A percentile compares a stretch with the other conserved stretches of the same genome.
Conservation (phyloP, 2,329 filamentous ascomycete genomes). For the Leptographium galeiforme region DNA sequence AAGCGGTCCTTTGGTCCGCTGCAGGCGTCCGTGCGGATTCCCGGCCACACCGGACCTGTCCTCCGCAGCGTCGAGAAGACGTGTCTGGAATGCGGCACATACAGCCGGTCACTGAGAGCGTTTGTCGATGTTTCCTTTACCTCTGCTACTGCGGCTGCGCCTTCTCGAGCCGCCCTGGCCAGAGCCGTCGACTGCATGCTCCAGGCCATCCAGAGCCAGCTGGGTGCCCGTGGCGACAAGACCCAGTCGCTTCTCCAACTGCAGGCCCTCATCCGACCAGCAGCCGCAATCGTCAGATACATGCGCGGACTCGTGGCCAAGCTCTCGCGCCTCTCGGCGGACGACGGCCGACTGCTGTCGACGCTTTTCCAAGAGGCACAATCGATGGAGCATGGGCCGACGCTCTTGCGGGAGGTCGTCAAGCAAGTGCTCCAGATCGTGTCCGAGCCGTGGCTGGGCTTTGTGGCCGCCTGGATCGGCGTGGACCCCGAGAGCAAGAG, state of each 20-base stretch:
- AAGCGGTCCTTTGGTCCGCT: slow-evolving; percentile 12
- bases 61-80: slow-evolving; percentile 31
- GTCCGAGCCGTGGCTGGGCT: slow-evolving; percentile 21
- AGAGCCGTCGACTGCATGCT: slow-evolving; percentile 35
- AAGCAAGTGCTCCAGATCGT: slow-evolving; percentile 44
- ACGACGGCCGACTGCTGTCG: slow-evolving; percentile 49
- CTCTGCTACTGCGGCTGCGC: slow-evolving; percentile 15
- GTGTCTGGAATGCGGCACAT: slow-evolving; percentile 34
- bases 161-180: slow-evolving; percentile 37
- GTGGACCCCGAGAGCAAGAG: slow-evolving; percentile 40
- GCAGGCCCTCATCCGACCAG: slow-evolving; percentile 33
- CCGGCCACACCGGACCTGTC: slow-evolving; percentile 40
- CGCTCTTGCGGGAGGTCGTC: slow-evolving; percentile 48
- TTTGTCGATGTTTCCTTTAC: slow-evolving; percentile 10
- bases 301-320: slow-evolving; percentile 37
- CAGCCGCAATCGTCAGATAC: slow-evolving; percentile 34
- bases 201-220: slow-evolving; percentile 32
- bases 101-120: slow-evolving; percentile 21
- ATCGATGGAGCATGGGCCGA: slow-evolving; percentile 48
- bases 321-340: slow-evolving; percentile 24
- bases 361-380: slow-evolving; percentile 48
- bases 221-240: slow-evolving; percentile 28
- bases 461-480: slow-evolving; percentile 62
- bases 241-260: slow-evolving; percentile 39
- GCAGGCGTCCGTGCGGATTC: slow-evolving; percentile 32